These are phyloP conservation scores for Fusarium musae DNA, from an alignment of 2,329 filamentous ascomycete genomes.

Conservation along the genomic window DNA sequence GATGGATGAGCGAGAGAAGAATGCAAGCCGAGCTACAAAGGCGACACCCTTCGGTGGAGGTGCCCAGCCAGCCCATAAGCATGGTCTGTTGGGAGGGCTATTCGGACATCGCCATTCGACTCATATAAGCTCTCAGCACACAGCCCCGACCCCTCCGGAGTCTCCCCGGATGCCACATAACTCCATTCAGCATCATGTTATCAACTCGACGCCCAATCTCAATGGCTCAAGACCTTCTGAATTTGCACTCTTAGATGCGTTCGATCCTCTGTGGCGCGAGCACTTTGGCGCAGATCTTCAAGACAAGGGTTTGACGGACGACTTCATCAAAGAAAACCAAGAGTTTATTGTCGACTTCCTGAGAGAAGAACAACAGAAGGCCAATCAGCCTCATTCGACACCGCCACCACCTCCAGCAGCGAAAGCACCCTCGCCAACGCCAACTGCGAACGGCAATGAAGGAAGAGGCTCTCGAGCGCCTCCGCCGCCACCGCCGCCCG, in stretches of 20 bases:
- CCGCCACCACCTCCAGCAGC: conserved; percentile 42
- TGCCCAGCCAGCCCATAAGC: conserved; percentile 53
- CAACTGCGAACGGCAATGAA: conserved; percentile 48
- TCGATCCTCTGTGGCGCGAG: conserved; percentile 72
- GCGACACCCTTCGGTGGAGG: conserved; percentile 77
- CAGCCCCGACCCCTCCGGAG: conserved; percentile 68
- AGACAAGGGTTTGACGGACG: conserved; percentile 71
- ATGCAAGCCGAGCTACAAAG: conserved; percentile 87
- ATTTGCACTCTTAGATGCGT: conserved; percentile 70
- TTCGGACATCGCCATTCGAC: conserved; percentile 72
- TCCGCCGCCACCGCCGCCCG: conserved; percentile 53
- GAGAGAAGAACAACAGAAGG: conserved; percentile 64
- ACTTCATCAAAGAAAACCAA: conserved; percentile 75
- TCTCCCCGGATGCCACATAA: conserved; percentile 59
- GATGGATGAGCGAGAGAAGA: conserved; percentile 95
- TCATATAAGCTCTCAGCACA: conserved; percentile 56
- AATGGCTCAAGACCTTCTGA: conserved; percentile 59
- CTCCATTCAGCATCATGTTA: conserved; percentile 51
- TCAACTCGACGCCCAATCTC: conserved; percentile 57
- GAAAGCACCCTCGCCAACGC: conserved; percentile 45
- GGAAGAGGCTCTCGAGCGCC: conserved; percentile 48
- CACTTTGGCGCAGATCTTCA: conserved; percentile 73
- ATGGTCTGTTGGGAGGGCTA: conserved; percentile 67
- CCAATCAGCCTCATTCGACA: conserved; percentile 38
- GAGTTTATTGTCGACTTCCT: conserved; percentile 75